These are phyloP conservation scores for Aspergillus uvarum DNA, from an alignment of 2,329 filamentous ascomycete species.

Conservation along the genomic window DNA sequence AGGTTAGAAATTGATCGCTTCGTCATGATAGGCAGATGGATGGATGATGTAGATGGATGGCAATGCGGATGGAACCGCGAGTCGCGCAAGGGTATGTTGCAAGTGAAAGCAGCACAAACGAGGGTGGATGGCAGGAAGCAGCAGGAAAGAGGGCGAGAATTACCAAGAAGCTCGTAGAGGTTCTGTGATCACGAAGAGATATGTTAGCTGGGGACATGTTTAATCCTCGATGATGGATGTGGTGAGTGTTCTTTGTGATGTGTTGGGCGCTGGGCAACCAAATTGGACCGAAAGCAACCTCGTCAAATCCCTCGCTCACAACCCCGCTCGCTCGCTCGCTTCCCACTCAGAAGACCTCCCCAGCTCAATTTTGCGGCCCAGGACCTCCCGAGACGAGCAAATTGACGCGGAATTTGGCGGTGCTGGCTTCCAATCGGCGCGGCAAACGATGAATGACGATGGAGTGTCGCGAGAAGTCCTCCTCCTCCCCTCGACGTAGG, in stretches of 20 bases:
- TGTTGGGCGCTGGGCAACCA: neutral
- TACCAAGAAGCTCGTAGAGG: conserved; percentile 98
- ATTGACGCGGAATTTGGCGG: neutral
- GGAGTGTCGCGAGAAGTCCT: neutral
- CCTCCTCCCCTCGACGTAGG: neutral
- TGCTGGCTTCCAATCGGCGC: neutral
- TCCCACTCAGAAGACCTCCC: neutral
- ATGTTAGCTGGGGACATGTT: conserved; percentile 37
- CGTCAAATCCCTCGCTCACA: conserved; percentile 1
- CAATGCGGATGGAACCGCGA: neutral
- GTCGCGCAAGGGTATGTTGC: neutral
- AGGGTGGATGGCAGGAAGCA: neutral
- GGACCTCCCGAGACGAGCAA: neutral
- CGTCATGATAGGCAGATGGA: neutral
- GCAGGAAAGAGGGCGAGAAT: conserved; percentile 27
- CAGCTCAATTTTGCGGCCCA: neutral
- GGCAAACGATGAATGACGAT: neutral
- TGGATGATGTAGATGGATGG: neutral
- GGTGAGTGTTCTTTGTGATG: neutral
- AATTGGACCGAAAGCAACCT: neutral
- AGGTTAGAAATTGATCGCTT: conserved; percentile 31
- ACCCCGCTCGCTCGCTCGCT: conserved; percentile 6
- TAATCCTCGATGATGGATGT: neutral
- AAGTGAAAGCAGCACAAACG: neutral
- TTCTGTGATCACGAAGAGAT: conserved; percentile 61